Conservation (phyloP, 768 basidiomycete genomes). For the Termitomyces sp. region DNA sequence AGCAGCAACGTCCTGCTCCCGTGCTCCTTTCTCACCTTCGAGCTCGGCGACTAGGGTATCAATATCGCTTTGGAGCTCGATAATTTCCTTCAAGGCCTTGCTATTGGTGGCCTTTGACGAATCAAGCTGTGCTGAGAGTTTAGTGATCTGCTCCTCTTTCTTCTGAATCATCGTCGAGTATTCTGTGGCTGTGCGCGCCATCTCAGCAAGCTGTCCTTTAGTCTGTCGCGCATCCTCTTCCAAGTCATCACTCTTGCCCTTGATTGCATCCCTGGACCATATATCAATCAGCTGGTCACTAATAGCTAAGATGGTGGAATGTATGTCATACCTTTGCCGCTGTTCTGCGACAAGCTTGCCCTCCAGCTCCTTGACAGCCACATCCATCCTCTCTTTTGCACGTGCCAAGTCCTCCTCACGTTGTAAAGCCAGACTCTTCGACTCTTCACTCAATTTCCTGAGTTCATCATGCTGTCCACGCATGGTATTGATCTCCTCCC, state of each 20-base stretch:
- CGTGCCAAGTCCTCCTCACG: constrained; percentile 78
- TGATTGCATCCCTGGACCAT: constrained; percentile 52
- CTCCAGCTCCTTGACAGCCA: constrained; percentile 60
- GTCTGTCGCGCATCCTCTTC: constrained; percentile 66
- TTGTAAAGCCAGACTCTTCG: constrained; percentile 59
- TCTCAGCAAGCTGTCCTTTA: constrained; percentile 72
- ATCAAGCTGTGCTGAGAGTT: constrained; percentile 48
- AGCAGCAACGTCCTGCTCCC: constrained; percentile 34
- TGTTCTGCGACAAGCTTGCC: constrained; percentile 61
- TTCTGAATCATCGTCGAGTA: constrained; percentile 69
- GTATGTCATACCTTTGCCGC: constrained; percentile 45
- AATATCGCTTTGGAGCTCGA: constrained; percentile 65
- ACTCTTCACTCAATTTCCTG: constrained; percentile 60
- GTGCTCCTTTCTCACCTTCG: constrained; percentile 50
- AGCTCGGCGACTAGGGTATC: constrained; percentile 62
- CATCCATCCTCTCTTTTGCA: constrained; percentile 71
- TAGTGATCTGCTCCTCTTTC: constrained; percentile 67
- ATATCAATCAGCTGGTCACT: constrained; percentile 1
- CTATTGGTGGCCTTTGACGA: constrained; percentile 49
- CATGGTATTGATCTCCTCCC: constrained; percentile 53
- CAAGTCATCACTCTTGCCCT: constrained; percentile 50
- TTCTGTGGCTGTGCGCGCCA: constrained; percentile 72
- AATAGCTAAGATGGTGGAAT: background rate
- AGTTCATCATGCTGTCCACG: constrained; percentile 57
- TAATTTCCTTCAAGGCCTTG: constrained; percentile 49